Evolutionary conservation across 2,329 filamentous ascomycete genomes (phyloP), one percentile per base, ranked within the genome.

Genomic region (Curvularia sp.): DNA sequence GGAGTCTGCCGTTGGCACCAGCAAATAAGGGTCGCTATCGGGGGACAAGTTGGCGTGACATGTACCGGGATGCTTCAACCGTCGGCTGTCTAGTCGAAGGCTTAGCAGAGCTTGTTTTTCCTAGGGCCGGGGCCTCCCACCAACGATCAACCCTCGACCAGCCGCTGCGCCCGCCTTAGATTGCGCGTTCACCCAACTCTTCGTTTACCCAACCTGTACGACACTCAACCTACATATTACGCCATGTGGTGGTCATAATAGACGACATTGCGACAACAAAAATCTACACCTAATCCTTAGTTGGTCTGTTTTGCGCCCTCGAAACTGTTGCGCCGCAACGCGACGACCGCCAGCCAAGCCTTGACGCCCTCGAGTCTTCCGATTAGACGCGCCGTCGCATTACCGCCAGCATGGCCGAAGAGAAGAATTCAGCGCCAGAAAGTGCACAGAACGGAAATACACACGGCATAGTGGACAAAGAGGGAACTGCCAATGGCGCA

Each of bases 101-200:
- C 63, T 66, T 66, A 63, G 61, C 59, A 55, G 64, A 53, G 63
- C 63, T 66, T 66, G 61, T 62, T 64, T 55, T 59, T 46, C 51
- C 47, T 38, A 53, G 56, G 27, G n/a, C 41, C 27, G 10, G 25
- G 49, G 38, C 46, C 46, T 53, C 32, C 43, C 46, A 54, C 55
- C 18, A 49, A 21, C 48, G 53, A 60, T 56, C 49, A 49, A 46
- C 42, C 42, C 50, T 49, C 25, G 59, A 45, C 53, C 53, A 53
- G 21, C 41, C 55, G 49, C 63, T 65, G 55, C 63, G 55, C 60
- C 63, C 41, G 42, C 59, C 45, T 49, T 52, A 13, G 50, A 57
- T 57, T 54, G 55, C 55, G 55, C 53, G 53, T 56, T 52, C 48
- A 41, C 10, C 25, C 27, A 48, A 25, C 23, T 32, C 32, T 28